Base-by-base conservation (phyloP, 495 filamentous ascomycete genomes). In the Penicillium paxilli region DNA sequence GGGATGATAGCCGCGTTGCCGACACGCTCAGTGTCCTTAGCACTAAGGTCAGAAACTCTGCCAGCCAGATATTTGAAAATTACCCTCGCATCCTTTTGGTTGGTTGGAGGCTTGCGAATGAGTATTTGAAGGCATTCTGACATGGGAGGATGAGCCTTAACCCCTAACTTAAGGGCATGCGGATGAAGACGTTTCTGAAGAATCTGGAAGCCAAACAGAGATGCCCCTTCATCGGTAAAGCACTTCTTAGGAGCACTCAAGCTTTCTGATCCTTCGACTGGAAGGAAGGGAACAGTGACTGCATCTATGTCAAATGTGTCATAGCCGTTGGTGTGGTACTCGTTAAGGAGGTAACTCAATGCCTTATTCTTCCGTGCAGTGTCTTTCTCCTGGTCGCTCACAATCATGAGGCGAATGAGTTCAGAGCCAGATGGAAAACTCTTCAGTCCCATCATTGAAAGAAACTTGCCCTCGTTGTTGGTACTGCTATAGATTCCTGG, bases 31-130 rank as follows among this genome's bases (percentile, higher is more conserved):
- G 83, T 75, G 64, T 82, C 74, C 37, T 80, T 77, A n/a, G 79
- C 68, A 21, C 74, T 80, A 21, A 98, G 78, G 51, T 97, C 89
- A 2, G 79, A 79, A 0, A 92, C 63, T 17, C 94, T 84, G 40
- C 75, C 79, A n/a, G 88, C 80, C 61, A 98, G 83, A 60, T 98
- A 98, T 33, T 80, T 77, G 65, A 96, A 98, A 16, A 91, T 60
- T 5, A 81, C 76, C 25, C 82, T 78, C 0, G 93, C 93, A 47
- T 85, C 81, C 21, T 71, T 69, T 21, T 76, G 75, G 21, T 75
- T 85, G 48, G 73, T 70, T 0, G 94, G 92, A 23, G 93, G 92
- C 8, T 80, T 80, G 4, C 77, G 75, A 9, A 91, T 69, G 20
- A 98, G 77, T 37, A 74, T 74, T 21, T 87, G 81, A 9, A 92